Conservation (phyloP, 441 rosid genomes). For the Rhodomyrtus psidioides region DNA sequence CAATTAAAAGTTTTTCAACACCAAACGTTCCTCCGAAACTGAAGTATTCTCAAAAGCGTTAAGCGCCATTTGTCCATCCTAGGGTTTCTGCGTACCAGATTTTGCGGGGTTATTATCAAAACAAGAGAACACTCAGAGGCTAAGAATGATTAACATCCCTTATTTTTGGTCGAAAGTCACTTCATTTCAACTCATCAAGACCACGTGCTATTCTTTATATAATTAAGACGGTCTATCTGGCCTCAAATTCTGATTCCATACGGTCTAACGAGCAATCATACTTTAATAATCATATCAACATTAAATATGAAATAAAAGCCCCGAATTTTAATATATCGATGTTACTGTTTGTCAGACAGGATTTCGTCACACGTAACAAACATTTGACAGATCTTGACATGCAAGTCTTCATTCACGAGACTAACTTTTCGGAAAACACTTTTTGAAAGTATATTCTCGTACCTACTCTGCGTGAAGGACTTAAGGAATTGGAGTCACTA, state of each 20-base stretch:
- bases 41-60: not conserved
- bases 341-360: rapidly evolving
- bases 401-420: not conserved
- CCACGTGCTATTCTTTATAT: not conserved
- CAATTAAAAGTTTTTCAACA: not conserved
- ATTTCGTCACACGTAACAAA: not conserved
- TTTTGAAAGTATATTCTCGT: not conserved
- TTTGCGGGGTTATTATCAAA: no score
- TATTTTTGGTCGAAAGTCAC: not conserved
- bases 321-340: not conserved
- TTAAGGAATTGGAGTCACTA: not conserved
- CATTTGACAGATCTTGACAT: not conserved
- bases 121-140: not conserved
- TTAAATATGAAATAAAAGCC: not conserved
- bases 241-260: not conserved
- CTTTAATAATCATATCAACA: not conserved
- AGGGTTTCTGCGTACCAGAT: not conserved
- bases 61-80: not conserved
- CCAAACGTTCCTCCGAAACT: not conserved
- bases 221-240: not conserved
- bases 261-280: not conserved
- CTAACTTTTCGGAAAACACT: not conserved
- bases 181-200: not conserved
- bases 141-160: not conserved
- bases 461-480: not conserved